These are phyloP conservation scores for Salvia sclarea DNA, from an alignment of 305 asterid genomes.

Conservation along the genomic window DNA sequence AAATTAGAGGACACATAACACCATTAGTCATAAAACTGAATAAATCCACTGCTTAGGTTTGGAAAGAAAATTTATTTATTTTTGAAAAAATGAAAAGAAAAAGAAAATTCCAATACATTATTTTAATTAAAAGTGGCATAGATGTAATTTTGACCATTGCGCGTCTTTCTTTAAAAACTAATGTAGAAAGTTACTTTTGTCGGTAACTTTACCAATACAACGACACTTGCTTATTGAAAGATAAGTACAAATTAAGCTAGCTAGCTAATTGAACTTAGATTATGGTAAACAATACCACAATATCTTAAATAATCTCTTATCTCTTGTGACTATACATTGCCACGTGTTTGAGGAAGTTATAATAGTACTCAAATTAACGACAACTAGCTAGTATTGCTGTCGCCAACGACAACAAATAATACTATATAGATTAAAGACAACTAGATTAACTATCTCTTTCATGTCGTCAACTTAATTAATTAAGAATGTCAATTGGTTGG, in stretches of 20 bases:
- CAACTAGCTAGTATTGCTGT: too few relatives aligned
- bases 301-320: not conserved
- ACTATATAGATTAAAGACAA: not conserved
- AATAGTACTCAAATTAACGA: too few relatives aligned
- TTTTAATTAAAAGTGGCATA: not conserved
- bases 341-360: too few relatives aligned
- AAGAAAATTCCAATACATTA: not conserved
- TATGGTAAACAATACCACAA: not conserved
- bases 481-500: too few relatives aligned
- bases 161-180: too few relatives aligned
- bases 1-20: too few relatives aligned
- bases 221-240: not conserved
- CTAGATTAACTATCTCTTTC: not conserved
- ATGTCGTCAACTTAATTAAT: not conserved
- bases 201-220: not conserved
- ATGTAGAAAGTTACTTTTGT: not conserved
- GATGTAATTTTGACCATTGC: too few relatives aligned
- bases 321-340: too few relatives aligned
- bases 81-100: too few relatives aligned
- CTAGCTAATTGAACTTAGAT: not conserved
- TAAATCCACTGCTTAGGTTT: not conserved
- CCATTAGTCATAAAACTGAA: too few relatives aligned
- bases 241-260: not conserved
- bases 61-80: too few relatives aligned
- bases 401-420: too few relatives aligned